phyloP scores from a whole-genome alignment of 2,329 filamentous ascomycete species.

The Clarireedia monteithiana region DNA sequence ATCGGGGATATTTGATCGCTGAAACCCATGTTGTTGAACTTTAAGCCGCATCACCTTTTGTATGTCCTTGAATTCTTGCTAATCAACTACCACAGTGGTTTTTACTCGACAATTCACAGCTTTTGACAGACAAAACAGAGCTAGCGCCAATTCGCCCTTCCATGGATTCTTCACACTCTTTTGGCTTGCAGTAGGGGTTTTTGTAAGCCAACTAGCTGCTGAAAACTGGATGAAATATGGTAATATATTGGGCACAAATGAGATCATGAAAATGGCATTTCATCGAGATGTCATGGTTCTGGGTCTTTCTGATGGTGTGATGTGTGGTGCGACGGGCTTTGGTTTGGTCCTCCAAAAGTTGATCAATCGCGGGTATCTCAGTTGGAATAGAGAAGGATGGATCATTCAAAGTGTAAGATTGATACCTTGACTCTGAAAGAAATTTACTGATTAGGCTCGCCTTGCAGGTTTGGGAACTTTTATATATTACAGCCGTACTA shows the following conservation, averaged over 20 bases:
- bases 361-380: conserved; percentile 50
- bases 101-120: conserved; percentile 68
- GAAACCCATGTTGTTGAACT: too few species aligned
- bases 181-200: conserved; percentile 62
- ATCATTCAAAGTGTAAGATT: conserved; percentile 57
- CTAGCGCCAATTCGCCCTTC: conserved; percentile 59
- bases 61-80: not conserved
- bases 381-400: conserved; percentile 65
- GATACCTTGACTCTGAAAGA: not conserved
- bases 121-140: conserved; percentile 65
- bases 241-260: conserved; percentile 60
- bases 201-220: conserved; percentile 58
- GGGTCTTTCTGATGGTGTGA: conserved; percentile 57
- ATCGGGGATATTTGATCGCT: not conserved
- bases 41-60: not conserved
- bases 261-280: conserved; percentile 65
- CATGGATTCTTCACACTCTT: conserved; percentile 75
- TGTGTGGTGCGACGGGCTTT: conserved; percentile 59
- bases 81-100: conserved; percentile 37
- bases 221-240: conserved; percentile 64
- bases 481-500: conserved; percentile 54
- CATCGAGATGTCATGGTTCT: conserved; percentile 46
- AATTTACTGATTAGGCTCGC: not conserved
- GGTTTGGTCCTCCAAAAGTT: conserved; percentile 58
- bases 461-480: conserved; percentile 55